Conservation (phyloP, 345 rosid species). For the Turritis glabra region DNA sequence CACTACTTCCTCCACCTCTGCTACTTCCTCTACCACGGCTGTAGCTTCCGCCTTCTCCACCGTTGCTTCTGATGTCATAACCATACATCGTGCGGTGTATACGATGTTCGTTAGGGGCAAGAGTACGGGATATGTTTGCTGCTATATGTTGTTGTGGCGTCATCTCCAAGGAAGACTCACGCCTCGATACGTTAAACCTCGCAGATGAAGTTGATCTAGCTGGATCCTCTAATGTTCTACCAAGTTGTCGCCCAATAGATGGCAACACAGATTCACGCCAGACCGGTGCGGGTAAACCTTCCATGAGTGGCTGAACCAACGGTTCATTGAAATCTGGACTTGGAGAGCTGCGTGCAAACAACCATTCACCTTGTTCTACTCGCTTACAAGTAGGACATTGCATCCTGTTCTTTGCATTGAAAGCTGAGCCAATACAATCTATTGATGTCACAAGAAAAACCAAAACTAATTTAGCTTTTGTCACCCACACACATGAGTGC, state of each 20-base stretch:
- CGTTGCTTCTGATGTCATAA: not conserved
- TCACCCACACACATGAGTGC: not conserved
- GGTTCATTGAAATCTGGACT: not conserved
- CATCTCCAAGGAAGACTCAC: not conserved
- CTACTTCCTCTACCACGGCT: not conserved
- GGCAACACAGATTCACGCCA: not conserved
- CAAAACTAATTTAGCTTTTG: not conserved
- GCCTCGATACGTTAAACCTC: not conserved
- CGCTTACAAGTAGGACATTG: conserved; percentile 3
- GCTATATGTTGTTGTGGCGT: not conserved
- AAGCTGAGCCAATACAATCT: not conserved
- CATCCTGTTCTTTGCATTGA: not conserved
- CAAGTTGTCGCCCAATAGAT: not conserved
- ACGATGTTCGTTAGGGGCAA: no score
- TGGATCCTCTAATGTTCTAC: not conserved
- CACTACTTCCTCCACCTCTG: not conserved
- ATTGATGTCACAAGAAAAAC: not conserved
- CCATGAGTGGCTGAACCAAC: not conserved
- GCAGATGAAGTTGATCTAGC: not conserved
- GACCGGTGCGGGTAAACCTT: not conserved
- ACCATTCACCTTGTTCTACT: not conserved
- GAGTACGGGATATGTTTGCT: not conserved
- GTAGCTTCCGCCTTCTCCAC: not conserved
- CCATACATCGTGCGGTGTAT: not conserved
- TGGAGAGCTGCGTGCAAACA: not conserved